These are phyloP conservation scores for Monosporascus cannonballus DNA, from an alignment of 2,329 filamentous ascomycete species.

Conservation along the genomic window DNA sequence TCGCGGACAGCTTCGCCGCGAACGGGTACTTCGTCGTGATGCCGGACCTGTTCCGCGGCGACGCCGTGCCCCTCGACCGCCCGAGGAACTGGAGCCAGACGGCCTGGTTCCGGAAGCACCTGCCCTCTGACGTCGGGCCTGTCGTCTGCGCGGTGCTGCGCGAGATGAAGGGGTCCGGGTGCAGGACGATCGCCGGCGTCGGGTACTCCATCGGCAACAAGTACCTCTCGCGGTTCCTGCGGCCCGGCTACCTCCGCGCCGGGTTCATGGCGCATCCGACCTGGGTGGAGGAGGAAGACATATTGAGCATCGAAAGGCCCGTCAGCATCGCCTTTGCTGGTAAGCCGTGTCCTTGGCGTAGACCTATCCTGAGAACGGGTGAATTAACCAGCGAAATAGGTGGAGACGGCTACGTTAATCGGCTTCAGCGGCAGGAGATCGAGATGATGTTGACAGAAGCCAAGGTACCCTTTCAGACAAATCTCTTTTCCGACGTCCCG, in stretches of 20 bases:
- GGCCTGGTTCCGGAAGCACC: constrained; percentile 28
- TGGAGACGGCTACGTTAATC: constrained; percentile 38
- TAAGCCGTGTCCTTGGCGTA: constrained; percentile 10
- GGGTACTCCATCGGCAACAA: constrained; percentile 40
- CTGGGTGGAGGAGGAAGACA: constrained; percentile 39
- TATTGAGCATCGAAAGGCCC: constrained; percentile 37
- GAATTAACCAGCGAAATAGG: neutral
- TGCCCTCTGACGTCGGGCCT: constrained; percentile 22
- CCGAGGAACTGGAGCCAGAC: constrained; percentile 29
- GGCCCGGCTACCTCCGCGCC: constrained; percentile 36
- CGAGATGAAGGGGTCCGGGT: constrained; percentile 22
- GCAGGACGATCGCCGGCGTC: constrained; percentile 31
- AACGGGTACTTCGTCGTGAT: constrained; percentile 56
- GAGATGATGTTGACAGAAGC: constrained; percentile 40
- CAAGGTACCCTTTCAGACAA: constrained; percentile 17
- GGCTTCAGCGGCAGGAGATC: constrained; percentile 36
- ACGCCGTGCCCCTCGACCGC: constrained; percentile 38
- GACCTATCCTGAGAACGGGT: neutral
- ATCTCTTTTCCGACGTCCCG: neutral
- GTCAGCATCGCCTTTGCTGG: constrained; percentile 42
- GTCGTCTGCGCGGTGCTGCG: constrained; percentile 28
- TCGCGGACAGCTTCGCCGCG: constrained; percentile 57
- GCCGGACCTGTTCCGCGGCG: constrained; percentile 55
- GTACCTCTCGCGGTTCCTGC: constrained; percentile 34
- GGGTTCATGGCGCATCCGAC: constrained; percentile 43